phyloP scores from a whole-genome alignment of 805 yeast genomes.

The Hemisphaericaspora nanyangensis region DNA sequence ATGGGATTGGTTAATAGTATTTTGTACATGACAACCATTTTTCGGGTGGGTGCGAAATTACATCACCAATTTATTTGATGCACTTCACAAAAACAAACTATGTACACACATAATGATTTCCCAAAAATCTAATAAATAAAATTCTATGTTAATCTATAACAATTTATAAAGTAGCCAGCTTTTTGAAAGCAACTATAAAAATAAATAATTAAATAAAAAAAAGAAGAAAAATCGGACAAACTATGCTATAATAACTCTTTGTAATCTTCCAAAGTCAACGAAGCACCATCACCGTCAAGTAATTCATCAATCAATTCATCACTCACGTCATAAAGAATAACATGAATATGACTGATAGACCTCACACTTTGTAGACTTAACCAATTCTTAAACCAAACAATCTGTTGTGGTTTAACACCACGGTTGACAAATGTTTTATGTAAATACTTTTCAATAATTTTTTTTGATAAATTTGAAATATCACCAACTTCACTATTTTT shows the following conservation, averaged over 20 bases:
- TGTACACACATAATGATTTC: too few species aligned
- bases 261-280: slow-evolving; percentile 8
- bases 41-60: neutral
- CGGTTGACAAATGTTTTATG: slow-evolving; percentile 45
- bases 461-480: slow-evolving; percentile 40
- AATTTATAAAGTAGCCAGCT: too few species aligned
- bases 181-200: too few species aligned
- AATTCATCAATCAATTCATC: slow-evolving; percentile 12
- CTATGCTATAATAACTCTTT: slow-evolving; percentile 4
- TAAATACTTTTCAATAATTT: slow-evolving; percentile 42
- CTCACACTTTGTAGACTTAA: slow-evolving; percentile 64
- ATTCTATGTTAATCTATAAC: neutral
- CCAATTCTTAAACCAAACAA: slow-evolving; percentile 73
- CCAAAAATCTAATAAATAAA: too few species aligned
- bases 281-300: slow-evolving; percentile 7
- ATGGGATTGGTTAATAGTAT: neutral
- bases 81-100: too few species aligned
- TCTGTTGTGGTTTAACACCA: slow-evolving; percentile 34
- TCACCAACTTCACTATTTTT: slow-evolving; percentile 49
- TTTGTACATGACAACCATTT: neutral
- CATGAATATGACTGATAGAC: slow-evolving; percentile 68
- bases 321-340: slow-evolving; percentile 45
- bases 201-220: neutral
- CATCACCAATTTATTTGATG: neutral
- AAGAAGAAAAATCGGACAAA: neutral